Percentiles rank a stretch among this genome's conserved stretches.
phyloP scores from a whole-genome alignment of 306 rosid genomes.

The Biancaea sappan region DNA sequence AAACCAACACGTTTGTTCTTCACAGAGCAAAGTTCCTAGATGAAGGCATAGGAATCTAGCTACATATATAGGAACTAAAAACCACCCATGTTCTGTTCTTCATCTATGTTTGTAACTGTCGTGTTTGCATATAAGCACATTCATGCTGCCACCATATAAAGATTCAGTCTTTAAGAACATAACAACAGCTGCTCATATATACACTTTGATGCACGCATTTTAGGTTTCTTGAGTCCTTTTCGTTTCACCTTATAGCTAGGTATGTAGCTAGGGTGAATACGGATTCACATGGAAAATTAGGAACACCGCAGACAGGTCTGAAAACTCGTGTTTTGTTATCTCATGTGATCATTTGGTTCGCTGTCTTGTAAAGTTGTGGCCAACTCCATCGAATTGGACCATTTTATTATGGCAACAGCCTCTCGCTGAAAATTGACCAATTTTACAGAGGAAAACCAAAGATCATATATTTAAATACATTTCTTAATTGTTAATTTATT shows the following conservation, averaged over 20 bases:
- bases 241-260: background rate
- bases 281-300: conserved; percentile 6
- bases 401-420: conserved; percentile 30
- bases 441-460: background rate
- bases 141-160: background rate
- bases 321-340: background rate
- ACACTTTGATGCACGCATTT: background rate
- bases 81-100: background rate
- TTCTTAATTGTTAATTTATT: no score
- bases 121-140: background rate
- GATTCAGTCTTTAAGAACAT: background rate
- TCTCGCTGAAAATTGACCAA: conserved; percentile 39
- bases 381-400: conserved; percentile 26
- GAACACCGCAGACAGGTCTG: background rate
- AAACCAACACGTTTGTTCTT: background rate
- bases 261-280: background rate
- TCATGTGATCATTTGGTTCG: conserved; percentile 20
- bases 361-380: conserved; percentile 9
- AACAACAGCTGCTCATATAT: background rate
- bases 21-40: background rate
- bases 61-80: no score
- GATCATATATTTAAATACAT: no score
- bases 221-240: background rate
- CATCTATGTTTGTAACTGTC: background rate
- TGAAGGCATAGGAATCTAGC: background rate